These are phyloP conservation scores for Aspergillus hiratsukae DNA, from an alignment of 2,329 filamentous ascomycete species.

Conservation along the genomic window DNA sequence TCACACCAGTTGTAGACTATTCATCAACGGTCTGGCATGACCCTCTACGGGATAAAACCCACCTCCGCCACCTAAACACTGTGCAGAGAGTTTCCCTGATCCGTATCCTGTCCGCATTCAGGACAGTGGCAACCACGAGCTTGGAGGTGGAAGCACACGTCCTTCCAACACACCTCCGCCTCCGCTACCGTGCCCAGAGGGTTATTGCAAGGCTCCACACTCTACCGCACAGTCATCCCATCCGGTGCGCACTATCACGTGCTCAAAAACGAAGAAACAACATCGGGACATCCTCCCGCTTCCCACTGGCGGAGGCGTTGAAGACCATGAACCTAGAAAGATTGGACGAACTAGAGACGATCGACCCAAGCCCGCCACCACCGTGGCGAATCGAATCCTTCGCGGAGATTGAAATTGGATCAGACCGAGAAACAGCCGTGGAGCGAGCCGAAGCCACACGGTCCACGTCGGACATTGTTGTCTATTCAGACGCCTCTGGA, in stretches of 20 bases:
- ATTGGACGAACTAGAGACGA: too few relatives aligned
- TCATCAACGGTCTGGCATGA: constrained; percentile 21
- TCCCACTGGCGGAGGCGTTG: too few relatives aligned
- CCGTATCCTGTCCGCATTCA: constrained; percentile 17
- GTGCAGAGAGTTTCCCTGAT: constrained; percentile 16
- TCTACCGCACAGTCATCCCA: too few relatives aligned
- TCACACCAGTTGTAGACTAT: constrained; percentile 20
- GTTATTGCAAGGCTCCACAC: too few relatives aligned
- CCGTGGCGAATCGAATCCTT: neutral
- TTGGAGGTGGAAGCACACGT: constrained; percentile 17
- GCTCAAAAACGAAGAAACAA: too few relatives aligned
- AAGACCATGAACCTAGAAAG: too few relatives aligned
- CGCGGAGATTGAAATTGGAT: neutral
- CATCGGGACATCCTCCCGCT: too few relatives aligned
- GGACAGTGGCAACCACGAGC: constrained; percentile 11
- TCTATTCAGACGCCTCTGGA: constrained; percentile 17
- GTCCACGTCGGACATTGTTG: constrained; percentile 6
- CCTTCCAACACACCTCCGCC: constrained; percentile 7
- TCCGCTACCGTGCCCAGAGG: too few relatives aligned
- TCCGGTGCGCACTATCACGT: too few relatives aligned
- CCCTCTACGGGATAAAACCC: constrained; percentile 14
- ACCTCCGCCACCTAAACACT: constrained; percentile 11
- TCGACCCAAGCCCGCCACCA: too few relatives aligned
- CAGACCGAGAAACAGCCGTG: neutral
- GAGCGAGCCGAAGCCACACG: constrained; percentile 11